phyloP scores from a whole-genome alignment of 306 rosid species.

The Malus fusca region DNA sequence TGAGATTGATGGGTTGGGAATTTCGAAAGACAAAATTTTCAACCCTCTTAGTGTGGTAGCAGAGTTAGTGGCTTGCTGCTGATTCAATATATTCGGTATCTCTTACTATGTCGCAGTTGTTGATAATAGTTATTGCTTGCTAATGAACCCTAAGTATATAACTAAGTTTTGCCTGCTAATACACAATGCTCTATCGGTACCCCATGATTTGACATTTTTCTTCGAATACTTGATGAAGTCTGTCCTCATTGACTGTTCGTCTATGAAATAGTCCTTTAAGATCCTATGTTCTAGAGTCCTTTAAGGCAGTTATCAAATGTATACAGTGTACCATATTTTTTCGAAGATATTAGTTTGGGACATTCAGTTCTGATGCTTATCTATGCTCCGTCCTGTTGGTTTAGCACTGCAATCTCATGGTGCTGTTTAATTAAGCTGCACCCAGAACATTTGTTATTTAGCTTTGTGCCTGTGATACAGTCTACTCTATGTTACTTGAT shows the following conservation, averaged over 20 bases:
- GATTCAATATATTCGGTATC: not conserved
- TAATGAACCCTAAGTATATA: not conserved
- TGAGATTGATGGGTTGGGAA: conserved; percentile 4
- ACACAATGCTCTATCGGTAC: not conserved
- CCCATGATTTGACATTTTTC: not conserved
- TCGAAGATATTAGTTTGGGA: not conserved
- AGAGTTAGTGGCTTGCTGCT: not conserved
- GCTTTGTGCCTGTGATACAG: not conserved
- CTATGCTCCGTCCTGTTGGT: not conserved
- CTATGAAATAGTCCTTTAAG: not conserved
- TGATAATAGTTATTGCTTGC: not conserved
- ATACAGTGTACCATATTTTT: not conserved
- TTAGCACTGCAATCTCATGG: not conserved
- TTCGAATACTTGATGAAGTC: not conserved
- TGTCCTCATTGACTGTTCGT: not conserved
- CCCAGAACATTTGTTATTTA: not conserved
- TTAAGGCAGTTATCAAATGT: not conserved
- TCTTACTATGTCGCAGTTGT: not conserved
- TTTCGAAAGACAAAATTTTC: not conserved
- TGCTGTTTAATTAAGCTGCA: not conserved
- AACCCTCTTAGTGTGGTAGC: conserved; percentile 3
- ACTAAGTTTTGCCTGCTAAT: not conserved
- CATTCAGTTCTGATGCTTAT: not conserved
- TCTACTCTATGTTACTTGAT: conserved; percentile 3
- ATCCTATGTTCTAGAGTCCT: not conserved